Base-by-base conservation (phyloP, 208 protist genomes). In the Endotrypanum monterogeii region DNA sequence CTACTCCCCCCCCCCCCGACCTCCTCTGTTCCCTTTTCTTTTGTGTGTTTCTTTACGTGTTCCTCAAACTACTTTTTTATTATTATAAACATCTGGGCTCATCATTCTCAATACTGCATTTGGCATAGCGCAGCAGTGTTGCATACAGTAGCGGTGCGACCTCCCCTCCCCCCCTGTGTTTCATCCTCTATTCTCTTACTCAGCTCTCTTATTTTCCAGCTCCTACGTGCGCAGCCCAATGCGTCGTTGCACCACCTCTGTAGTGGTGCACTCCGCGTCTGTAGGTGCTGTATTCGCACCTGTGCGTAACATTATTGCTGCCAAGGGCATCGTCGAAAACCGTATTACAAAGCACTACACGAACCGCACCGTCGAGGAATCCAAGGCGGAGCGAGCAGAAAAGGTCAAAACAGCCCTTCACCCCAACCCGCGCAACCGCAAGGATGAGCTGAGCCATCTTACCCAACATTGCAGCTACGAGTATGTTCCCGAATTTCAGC, bases 401-500 rank as follows among this genome's bases (percentile, higher is more conserved):
- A 72, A 74, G 25, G 73, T 85, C 5, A 75, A 70, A 7, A 89
- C 91, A 73, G 50, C 60, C 30, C 73, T 82, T 65, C 89, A 95
- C 70, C 89, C 89, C 30, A 92, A 94, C 73, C 93, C 90, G 9
- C 78, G 78, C 28, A 94, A 88, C 76, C 87, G 87, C 28, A 97
- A 95, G 85, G 93, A 97, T 76, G 89, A 86, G 52, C 89, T 97
- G 37, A 91, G 86, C 63, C 88, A 97, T 79, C 83, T 95, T 37
- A 94, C 89, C 23, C 89, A 93, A 62, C 90, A 95, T 69, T 95
- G 90, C 74, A 92, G 84, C 73, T 94, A 94, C 82, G 93, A 97
- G 80, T 97, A 97, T 79, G 84, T 95, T 37, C 89, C 93, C n/a
- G 90, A 97, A 81, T 97, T 97, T 77, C 93, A 97, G 83, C 93